Base-by-base conservation (phyloP, 2,329 filamentous ascomycete genomes). In the Alternaria sp. region DNA sequence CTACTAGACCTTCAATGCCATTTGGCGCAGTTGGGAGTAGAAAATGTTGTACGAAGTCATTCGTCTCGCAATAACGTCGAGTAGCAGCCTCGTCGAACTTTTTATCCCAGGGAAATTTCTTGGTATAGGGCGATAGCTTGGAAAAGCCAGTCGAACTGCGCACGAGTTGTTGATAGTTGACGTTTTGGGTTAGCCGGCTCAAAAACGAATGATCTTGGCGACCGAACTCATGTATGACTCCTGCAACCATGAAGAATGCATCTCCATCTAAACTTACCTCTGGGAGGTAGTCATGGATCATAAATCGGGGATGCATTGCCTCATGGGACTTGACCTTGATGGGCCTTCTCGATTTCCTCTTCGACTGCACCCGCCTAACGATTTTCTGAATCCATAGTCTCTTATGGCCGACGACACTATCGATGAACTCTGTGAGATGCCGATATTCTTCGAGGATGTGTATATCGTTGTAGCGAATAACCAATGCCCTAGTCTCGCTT, bases 381-480 rank as follows among this genome's bases (percentile, higher is more conserved):
- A 47, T 47, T 16, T 7, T 47, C 12, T 47, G 28, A 20, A 47
- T 34, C 44, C 44, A 32, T 7, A 20, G 3, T 47, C 44, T 47
- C 18, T 20, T 47, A 7, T 34, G 18, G 12, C 28, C 28, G 28
- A 47, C n/a, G 28, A 47, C 28, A 26, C 28, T 47, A 2, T 34
- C 2, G n/a, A 6, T 9, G 28, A 47, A 34, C 3, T 1, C 32
- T 2, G 1, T 34, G 44, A 34, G 28, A 14, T 47, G 4, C 2
- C 7, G n/a, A n/a, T 9, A 7, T 47, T 32, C 20, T 3, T 12
- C n/a, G 22, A 11, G 43, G 26, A 49, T 39, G 20, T 48, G 14
- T 28, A 49, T 16, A 32, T 57, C n/a, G 43, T 63, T 63, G 43
- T 28, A 41, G 7, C 38, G 22, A 39, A 51, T 51, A 14, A 12